phyloP scores from a whole-genome alignment of 1,284 basidiomycete genomes.

The Sporisorium exsertum region DNA sequence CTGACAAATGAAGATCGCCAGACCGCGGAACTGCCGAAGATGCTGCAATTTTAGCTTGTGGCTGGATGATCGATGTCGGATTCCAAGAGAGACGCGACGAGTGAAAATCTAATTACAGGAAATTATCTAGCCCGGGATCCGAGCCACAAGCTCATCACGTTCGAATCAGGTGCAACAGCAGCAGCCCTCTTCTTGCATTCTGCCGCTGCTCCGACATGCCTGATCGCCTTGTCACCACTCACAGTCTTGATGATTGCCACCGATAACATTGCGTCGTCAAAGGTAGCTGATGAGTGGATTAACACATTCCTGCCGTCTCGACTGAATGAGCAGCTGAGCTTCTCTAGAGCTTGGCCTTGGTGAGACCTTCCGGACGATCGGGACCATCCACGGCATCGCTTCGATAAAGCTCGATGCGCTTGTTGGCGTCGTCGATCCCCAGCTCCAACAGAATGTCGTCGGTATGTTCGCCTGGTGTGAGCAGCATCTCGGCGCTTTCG shows the following conservation, averaged over 20 bases:
- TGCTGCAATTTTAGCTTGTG: conserved; percentile 7
- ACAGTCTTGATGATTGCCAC: not conserved
- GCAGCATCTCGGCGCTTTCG: conserved; percentile 42
- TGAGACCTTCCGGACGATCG: conserved; percentile 36
- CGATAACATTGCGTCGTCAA: not conserved
- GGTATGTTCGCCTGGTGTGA: conserved; percentile 66
- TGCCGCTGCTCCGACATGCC: not conserved
- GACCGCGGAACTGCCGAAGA: conserved; percentile 4
- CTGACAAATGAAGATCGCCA: conserved; percentile 8
- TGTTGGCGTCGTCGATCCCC: conserved; percentile 30
- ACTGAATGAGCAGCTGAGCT: not conserved
- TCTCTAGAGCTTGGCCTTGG: conserved; percentile 39
- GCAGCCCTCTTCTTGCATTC: too few species aligned
- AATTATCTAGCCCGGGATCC: too few species aligned
- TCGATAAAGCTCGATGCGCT: conserved; percentile 41
- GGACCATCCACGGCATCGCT: conserved; percentile 54
- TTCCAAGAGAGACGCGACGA: too few species aligned
- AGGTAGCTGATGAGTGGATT: not conserved
- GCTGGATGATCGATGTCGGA: too few species aligned
- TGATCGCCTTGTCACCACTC: not conserved
- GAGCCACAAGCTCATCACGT: too few species aligned
- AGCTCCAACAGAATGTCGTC: conserved; percentile 58
- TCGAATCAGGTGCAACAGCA: too few species aligned
- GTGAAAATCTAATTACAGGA: too few species aligned
- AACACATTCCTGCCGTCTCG: not conserved